Percentiles rank a stretch among this genome's conserved stretches.
phyloP scores from a whole-genome alignment of 2,329 filamentous ascomycete species.

The Colletotrichum siamense region DNA sequence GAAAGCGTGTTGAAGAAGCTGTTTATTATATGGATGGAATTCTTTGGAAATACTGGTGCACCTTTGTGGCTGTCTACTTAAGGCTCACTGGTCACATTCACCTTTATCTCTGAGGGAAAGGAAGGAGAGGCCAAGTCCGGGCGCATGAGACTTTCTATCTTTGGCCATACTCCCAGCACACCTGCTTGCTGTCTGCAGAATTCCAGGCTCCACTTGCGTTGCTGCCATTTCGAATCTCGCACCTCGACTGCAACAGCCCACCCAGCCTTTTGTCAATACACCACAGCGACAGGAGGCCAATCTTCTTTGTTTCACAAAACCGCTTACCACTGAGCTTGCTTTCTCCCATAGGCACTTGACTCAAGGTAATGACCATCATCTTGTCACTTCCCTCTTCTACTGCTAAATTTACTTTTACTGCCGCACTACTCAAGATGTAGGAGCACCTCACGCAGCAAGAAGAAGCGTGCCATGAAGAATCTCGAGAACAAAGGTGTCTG shows the following conservation, averaged over 20 bases:
- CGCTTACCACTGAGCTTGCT: neutral
- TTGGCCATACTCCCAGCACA: neutral
- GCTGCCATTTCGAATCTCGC: neutral
- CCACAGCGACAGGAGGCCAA: neutral
- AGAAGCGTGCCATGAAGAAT: neutral
- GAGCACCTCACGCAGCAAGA: neutral
- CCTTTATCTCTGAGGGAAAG: neutral
- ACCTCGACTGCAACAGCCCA: neutral
- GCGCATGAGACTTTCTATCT: neutral
- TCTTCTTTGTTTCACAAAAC: neutral
- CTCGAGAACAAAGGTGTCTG: neutral
- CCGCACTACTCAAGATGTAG: neutral
- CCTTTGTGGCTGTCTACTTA: rapidly evolving
- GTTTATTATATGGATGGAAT: rapidly evolving
- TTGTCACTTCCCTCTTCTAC: neutral
- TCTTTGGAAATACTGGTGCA: neutral
- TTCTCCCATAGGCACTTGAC: neutral
- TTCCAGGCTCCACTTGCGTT: neutral
- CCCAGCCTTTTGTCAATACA: neutral
- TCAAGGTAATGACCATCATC: neutral
- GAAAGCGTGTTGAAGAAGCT: neutral
- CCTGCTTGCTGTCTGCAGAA: neutral
- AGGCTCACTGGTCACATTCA: neutral
- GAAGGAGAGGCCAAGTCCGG: neutral
- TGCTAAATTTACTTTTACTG: neutral